Evolutionary conservation across 2,329 filamentous ascomycete genomes (phyloP).

Genomic region (Colletotrichum zoysiae): DNA sequence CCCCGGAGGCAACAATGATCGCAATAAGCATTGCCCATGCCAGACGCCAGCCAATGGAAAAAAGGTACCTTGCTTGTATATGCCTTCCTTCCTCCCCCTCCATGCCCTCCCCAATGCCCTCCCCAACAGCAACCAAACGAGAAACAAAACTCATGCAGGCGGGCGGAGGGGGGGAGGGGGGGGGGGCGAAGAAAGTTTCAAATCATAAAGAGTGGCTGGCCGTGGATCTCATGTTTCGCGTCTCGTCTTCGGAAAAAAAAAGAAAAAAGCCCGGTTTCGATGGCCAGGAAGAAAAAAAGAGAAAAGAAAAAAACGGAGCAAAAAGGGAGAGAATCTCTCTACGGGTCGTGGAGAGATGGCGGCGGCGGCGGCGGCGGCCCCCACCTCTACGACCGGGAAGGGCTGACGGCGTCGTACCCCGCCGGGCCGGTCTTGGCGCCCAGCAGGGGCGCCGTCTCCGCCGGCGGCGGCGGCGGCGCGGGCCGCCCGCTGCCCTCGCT

Average conservation of each 20-base stretch:
- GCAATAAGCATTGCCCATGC: neutral
- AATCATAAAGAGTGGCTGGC: neutral
- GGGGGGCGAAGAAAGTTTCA: too few species aligned
- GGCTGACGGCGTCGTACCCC: constrained; percentile 28
- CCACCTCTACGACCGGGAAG: constrained; percentile 22
- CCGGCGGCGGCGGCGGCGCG: too few species aligned
- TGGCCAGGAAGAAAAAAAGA: neutral
- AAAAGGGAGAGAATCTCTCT: neutral
- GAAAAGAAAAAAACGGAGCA: neutral
- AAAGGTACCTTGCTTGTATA: neutral
- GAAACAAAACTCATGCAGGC: neutral
- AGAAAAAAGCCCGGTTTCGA: neutral
- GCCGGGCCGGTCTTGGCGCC: constrained; percentile 14
- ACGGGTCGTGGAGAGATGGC: neutral
- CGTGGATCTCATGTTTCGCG: constrained; percentile 14
- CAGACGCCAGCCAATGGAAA: constrained; percentile 25
- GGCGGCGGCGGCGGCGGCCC: too few species aligned
- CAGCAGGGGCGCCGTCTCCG: constrained; percentile 31
- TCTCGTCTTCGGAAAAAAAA: neutral
- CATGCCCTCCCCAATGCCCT: neutral
- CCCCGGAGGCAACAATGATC: neutral
- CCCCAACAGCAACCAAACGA: neutral
- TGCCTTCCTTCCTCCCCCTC: neutral
- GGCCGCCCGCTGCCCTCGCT: constrained; percentile 20
- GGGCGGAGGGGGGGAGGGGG: too few species aligned